Base-by-base conservation (phyloP, 208 protist genomes). In the Borovskyia barvae region DNA sequence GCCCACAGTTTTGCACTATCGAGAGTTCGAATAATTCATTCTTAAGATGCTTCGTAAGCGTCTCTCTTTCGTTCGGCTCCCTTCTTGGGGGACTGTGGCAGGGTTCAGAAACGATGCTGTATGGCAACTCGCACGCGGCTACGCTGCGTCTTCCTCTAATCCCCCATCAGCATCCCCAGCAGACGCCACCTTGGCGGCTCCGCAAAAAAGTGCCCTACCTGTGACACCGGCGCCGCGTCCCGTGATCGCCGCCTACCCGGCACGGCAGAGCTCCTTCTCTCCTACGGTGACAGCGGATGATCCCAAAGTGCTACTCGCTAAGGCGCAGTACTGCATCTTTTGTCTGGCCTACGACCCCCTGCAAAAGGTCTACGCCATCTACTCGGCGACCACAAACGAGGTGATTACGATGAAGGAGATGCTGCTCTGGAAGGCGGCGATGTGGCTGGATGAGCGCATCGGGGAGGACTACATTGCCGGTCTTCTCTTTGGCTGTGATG, bases 401-500 rank as follows among this genome's bases (percentile, higher is more conserved):
- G 55, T 87, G 37, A 64, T 80, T 3, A 50, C 79, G 19, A 70
- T 77, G 45, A 58, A 54, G 9, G 66, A 79, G 60, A 71, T 70
- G 8, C 62, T 75, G 17, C 26, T 93, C 5, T 95, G 89, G 86
- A 92, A 90, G 64, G 73, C 66, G 20, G 67, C 82, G 32, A 81
- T 87, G 58, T 95, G 89, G 89, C 66, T 95, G 61, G 89, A 95
- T 24, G 81, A 85, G 41, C 74, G 74, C 37, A 75, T 95, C 41
- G 71, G 70, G n/a, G 83, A 91, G 9, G 79, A 91, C 11, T 92
- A 81, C 77, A 90, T 95, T 47, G 89, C 89, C 15, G 85, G 84
- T 32, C 72, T 95, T 15, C 20, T 95, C 5, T 95, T 95, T 53
- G 68, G 72, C 26, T 72, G 68, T 51, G 85, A 92, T 43, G 54